Conservation (phyloP, 2,329 filamentous ascomycete genomes). For the Diaporthe sp. region DNA sequence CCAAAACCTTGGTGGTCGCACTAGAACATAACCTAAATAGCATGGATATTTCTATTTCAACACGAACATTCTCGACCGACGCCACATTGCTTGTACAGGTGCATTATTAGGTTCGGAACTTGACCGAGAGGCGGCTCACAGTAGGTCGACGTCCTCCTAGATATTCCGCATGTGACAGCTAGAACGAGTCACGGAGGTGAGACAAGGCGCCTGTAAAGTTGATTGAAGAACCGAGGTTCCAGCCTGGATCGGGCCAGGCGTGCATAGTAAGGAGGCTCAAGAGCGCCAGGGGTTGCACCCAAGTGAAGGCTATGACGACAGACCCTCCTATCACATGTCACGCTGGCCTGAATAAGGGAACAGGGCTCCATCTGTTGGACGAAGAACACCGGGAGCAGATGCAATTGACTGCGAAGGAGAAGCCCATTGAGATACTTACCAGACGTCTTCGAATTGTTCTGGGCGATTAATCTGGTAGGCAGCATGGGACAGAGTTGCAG, state of each 20-base stretch:
- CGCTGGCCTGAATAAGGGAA: neutral
- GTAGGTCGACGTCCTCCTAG: constrained; percentile 14
- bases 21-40: constrained; percentile 23
- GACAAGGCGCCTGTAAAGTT: neutral
- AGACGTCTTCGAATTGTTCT: neutral
- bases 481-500: neutral
- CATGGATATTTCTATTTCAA: neutral
- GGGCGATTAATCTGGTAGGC: too few relatives aligned
- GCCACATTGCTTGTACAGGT: neutral
- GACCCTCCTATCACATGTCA: constrained; percentile 40
- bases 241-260: constrained; percentile 4
- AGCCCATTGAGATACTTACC: too few relatives aligned
- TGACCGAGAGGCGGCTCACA: constrained; percentile 34
- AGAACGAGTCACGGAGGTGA: constrained; percentile 11
- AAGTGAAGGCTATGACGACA: constrained; percentile 29
- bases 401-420: neutral
- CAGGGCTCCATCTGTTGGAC: neutral
- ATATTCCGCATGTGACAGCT: constrained; percentile 41
- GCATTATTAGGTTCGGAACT: constrained; percentile 35
- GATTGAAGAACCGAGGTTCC: constrained; percentile 38
- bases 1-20: neutral
- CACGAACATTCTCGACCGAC: constrained; percentile 1
- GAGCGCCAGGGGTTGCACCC: neutral
- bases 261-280: constrained; percentile 33
- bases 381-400: neutral